Conservation (phyloP, 2,329 filamentous ascomycete species). For the Nectriaceae sp. region DNA sequence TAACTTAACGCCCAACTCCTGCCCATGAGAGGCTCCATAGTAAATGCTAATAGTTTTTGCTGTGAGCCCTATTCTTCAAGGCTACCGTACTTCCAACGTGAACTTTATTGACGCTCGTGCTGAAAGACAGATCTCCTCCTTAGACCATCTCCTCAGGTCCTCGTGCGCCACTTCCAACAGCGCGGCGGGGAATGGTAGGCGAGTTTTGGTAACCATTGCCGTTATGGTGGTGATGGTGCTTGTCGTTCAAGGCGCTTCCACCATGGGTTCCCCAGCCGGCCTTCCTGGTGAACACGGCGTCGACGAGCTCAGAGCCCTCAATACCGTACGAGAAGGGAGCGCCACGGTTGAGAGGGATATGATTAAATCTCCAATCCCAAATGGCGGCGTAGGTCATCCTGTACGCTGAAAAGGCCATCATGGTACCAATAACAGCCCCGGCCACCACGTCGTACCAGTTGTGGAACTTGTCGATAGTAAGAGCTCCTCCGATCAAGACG, state of each 20-base stretch:
- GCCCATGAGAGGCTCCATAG: too few species aligned
- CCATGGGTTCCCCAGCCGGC: constrained; percentile 56
- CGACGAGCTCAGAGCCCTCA: constrained; percentile 48
- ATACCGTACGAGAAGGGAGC: constrained; percentile 53
- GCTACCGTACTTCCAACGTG: too few species aligned
- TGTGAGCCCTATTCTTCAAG: too few species aligned
- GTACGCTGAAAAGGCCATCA: constrained; percentile 66
- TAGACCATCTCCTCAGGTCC: constrained; percentile 17
- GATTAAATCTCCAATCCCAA: constrained; percentile 68
- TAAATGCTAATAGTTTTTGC: too few species aligned
- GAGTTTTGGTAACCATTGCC: constrained; percentile 1
- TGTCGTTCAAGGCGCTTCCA: constrained; percentile 7
- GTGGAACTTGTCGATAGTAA: constrained; percentile 74
- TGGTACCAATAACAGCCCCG: constrained; percentile 64
- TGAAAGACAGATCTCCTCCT: too few species aligned
- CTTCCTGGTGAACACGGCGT: constrained; percentile 59
- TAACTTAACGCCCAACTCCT: too few species aligned
- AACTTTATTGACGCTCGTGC: too few species aligned
- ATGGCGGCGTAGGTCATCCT: constrained; percentile 68
- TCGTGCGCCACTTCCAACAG: constrained; percentile 11
- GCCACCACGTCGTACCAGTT: constrained; percentile 76
- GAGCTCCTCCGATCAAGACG: constrained; percentile 65
- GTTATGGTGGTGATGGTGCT: constrained; percentile 5
- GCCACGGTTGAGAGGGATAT: constrained; percentile 63
- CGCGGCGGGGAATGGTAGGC: constrained; percentile 14